Base-by-base conservation (phyloP, 352 stramenopile species). In the Pythium sukuiense region DNA sequence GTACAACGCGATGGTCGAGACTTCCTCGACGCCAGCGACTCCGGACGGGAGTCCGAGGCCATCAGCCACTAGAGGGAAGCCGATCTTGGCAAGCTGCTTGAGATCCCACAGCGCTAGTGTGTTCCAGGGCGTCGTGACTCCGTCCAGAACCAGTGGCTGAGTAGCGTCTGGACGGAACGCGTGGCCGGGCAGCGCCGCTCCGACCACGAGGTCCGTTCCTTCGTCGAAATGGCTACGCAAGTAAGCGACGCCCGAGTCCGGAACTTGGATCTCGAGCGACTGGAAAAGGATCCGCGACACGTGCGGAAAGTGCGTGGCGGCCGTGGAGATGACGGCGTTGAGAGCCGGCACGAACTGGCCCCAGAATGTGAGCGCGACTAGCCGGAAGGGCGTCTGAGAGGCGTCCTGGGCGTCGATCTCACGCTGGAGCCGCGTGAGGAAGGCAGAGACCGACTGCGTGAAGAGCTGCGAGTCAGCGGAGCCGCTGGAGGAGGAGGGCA, bases 71-170 rank as follows among this genome's bases (percentile, higher is more conserved):
- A 97, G 71, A 6, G 88, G 79, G 72, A 98, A 98, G 24, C 95
- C 94, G 14, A 97, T 85, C 26, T 97, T 85, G 14, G 88, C 85
- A 41, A 99, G 79, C 65, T 94, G 92, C 27, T 65, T 20, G 13
- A 98, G 60, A 64, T 98, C 90, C 96, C 96, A 99, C 3, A 99
- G 69, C 29, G 95, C 95, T 1, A 98, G 80, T 30, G 96, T 99
- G 77, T 99, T 99, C 96, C 96, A 99, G 9, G 96, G 96, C 61
- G 81, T 92, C 27, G 96, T 98, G 58, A 88, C 67, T 9, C 95
- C 96, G 48, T 77, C 93, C 35, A 98, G 81, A 61, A 79, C 63
- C 27, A 92, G 59, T 2, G 74, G 71, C 59, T 88, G 69, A 2
- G 67, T 64, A 6, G 64, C 59, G n/a, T 65, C 30, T 5, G 77